Conservation (phyloP, 176 grass and related monocot species). For the Oropetium thomaeum region DNA sequence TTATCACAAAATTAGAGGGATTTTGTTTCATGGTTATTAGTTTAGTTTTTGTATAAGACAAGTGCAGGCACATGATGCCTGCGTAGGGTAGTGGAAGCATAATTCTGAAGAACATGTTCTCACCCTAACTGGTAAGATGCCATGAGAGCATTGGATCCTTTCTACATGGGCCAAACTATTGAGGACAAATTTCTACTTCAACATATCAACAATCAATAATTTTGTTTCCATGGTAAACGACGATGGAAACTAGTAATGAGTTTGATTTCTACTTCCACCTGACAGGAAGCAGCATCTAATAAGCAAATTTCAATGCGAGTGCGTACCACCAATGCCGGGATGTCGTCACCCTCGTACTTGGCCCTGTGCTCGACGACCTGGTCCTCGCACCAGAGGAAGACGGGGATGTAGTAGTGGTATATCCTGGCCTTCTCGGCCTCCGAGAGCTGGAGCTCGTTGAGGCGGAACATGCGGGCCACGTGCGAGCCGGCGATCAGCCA, state of each 20-base stretch:
- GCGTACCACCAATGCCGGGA: slow-evolving; percentile 85
- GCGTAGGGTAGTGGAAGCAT: slow-evolving; percentile 18
- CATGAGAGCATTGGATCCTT: slow-evolving; percentile 17
- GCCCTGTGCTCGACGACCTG: slow-evolving; percentile 59
- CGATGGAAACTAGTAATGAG: not conserved
- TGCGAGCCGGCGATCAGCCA: slow-evolving; percentile 62
- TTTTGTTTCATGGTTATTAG: not conserved
- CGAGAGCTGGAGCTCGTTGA: slow-evolving; percentile 67
- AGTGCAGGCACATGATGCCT: slow-evolving; percentile 19
- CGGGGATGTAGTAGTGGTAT: slow-evolving; percentile 89
- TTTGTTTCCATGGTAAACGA: not conserved
- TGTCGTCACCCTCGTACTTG: slow-evolving; percentile 71
- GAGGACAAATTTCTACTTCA: not conserved
- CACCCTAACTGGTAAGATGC: not conserved
- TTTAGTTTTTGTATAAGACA: slow-evolving; percentile 14
- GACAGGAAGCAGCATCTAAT: not conserved
- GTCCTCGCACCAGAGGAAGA: slow-evolving; percentile 95
- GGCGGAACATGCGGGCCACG: slow-evolving; percentile 63
- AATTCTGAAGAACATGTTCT: slow-evolving; percentile 42
- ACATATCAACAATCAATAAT: not conserved
- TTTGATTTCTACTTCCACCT: not conserved
- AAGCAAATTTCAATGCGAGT: not conserved
- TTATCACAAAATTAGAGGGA: not conserved
- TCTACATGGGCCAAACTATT: not conserved
- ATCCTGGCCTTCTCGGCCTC: slow-evolving; percentile 75